phyloP scores from a whole-genome alignment of 2,329 filamentous ascomycete species.

The Cladosporium colombiae region DNA sequence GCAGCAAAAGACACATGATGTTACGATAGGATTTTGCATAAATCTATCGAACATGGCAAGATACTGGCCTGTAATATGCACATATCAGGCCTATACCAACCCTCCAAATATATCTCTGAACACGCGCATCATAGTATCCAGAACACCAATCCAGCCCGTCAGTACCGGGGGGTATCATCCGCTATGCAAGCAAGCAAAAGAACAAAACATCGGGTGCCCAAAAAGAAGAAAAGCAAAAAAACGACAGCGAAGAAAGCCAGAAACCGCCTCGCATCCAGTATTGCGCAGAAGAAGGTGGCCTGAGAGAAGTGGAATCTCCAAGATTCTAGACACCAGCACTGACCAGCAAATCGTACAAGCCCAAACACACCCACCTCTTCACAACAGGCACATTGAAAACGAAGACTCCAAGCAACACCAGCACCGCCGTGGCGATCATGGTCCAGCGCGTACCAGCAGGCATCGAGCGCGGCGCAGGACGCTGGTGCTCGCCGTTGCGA shows the following conservation, averaged over 20 bases:
- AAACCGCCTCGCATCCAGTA: neutral
- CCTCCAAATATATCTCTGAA: neutral
- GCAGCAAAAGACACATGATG: neutral
- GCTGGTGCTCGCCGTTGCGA: neutral
- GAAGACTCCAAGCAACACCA: neutral
- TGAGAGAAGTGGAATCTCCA: neutral
- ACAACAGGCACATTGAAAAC: slow-evolving; percentile 6
- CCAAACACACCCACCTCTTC: slow-evolving; percentile 17
- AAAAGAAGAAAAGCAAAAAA: neutral
- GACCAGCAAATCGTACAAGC: slow-evolving; percentile 17
- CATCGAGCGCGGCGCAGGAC: neutral
- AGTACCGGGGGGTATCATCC: slow-evolving; percentile 14
- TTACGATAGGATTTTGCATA: neutral
- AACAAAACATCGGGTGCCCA: neutral
- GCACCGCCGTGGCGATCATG: slow-evolving; percentile 2
- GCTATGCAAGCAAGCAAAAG: slow-evolving; percentile 11
- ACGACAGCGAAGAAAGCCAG: neutral
- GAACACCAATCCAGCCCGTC: slow-evolving; percentile 1
- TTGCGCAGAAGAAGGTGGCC: neutral
- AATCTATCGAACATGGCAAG: neutral
- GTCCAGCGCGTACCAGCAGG: slow-evolving; percentile 9
- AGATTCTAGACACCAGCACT: neutral
- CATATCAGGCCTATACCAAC: neutral
- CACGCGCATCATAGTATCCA: neutral
- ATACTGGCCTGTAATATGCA: neutral